A percentile compares a stretch with the other conserved stretches of the same genome.
phyloP scores from a whole-genome alignment of 78 protist species.

The Paulinella micropora region DNA sequence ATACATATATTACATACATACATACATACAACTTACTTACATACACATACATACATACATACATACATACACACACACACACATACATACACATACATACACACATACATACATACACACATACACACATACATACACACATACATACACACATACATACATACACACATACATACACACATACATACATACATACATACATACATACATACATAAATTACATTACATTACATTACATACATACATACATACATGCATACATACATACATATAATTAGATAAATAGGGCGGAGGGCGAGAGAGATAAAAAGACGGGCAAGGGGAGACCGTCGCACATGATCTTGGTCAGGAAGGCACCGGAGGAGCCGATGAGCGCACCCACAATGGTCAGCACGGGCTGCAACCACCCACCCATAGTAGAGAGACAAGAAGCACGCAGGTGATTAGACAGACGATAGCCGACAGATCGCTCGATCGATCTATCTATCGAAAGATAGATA shows the following conservation, averaged over 20 bases:
- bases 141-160: background rate
- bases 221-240: background rate
- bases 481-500: no score
- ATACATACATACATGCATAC: background rate
- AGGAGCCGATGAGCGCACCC: constrained; percentile 85
- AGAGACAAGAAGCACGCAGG: no score
- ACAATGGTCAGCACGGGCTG: constrained; percentile 58
- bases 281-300: no score
- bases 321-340: constrained; percentile 74
- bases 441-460: no score
- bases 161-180: background rate
- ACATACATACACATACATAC: background rate
- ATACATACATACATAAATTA: background rate
- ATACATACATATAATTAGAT: background rate
- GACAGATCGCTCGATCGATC: no score
- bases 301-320: background rate
- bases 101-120: background rate
- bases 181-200: background rate
- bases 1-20: background rate
- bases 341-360: constrained; percentile 87
- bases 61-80: background rate
- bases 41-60: background rate
- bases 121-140: background rate
- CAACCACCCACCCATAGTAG: no score
- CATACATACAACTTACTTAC: background rate